Conservation (phyloP, 352 stramenopile genomes). For the Phytophthora ramorum region DNA sequence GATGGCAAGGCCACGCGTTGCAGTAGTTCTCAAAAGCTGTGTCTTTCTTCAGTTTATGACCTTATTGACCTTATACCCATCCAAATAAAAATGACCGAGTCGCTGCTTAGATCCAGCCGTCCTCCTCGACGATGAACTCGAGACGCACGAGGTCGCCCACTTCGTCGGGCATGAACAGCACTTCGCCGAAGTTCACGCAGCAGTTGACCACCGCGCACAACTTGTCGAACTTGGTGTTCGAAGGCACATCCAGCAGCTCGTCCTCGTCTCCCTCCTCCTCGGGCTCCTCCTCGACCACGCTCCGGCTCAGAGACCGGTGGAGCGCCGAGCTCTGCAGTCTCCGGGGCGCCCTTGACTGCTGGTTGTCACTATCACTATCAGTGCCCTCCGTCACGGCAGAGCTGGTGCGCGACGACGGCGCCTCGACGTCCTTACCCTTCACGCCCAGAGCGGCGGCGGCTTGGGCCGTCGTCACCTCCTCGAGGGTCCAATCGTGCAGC, state of each 20-base stretch:
- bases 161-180: slow-evolving; percentile 58
- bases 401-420: slow-evolving; percentile 45
- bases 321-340: slow-evolving; percentile 25
- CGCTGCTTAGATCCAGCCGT: slow-evolving; percentile 77
- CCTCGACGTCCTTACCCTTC: slow-evolving; percentile 52
- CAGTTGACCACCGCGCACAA: slow-evolving; percentile 69
- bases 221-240: slow-evolving; percentile 44
- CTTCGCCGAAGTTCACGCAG: slow-evolving; percentile 67
- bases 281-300: slow-evolving; percentile 40
- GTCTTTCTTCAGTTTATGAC: slow-evolving; percentile 5
- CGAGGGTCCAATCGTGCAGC: slow-evolving; percentile 65
- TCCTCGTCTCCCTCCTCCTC: slow-evolving; percentile 46
- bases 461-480: slow-evolving; percentile 54
- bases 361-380: slow-evolving; percentile 64
- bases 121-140: slow-evolving; percentile 84
- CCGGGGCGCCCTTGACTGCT: slow-evolving; percentile 14
- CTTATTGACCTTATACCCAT: slow-evolving; percentile 27
- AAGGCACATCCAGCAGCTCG: slow-evolving; percentile 49
- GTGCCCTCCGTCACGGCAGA: slow-evolving; percentile 62
- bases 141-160: slow-evolving; percentile 73
- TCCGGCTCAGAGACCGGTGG: slow-evolving; percentile 37
- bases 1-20: background rate
- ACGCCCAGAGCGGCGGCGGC: slow-evolving; percentile 27
- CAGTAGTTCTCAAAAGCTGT: background rate
- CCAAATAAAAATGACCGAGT: slow-evolving; percentile 35